phyloP scores from a whole-genome alignment of 176 grass and related monocot species.

The Neostapfia colusana region DNA sequence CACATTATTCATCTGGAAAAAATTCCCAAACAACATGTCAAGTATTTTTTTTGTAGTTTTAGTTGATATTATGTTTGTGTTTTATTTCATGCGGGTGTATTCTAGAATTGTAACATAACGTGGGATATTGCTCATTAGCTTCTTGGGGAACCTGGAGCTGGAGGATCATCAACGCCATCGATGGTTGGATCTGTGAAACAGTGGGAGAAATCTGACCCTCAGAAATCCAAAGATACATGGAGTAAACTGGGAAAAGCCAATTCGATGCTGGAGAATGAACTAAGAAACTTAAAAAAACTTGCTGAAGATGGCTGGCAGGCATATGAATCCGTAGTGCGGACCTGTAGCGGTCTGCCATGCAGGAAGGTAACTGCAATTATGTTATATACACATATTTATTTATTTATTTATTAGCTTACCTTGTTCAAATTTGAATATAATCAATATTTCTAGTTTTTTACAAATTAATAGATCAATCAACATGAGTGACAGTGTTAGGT shows the following conservation, averaged over 20 bases:
- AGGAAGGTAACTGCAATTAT: conserved; percentile 54
- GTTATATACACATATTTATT: conserved; percentile 5
- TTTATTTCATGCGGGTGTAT: neutral
- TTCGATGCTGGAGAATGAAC: conserved; percentile 63
- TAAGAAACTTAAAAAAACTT: conserved; percentile 67
- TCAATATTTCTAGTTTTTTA: neutral
- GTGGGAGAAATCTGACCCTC: conserved; percentile 81
- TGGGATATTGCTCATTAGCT: conserved; percentile 53
- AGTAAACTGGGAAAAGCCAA: conserved; percentile 66
- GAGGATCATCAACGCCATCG: conserved; percentile 94
- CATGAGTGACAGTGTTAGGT: neutral
- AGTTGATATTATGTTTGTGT: conserved; percentile 16
- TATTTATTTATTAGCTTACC: conserved; percentile 9
- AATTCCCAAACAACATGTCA: neutral
- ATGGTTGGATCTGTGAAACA: conserved; percentile 90
- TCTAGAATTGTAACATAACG: conserved; percentile 25
- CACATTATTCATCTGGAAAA: neutral
- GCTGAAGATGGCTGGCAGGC: conserved; percentile 54
- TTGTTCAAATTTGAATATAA: conserved; percentile 22
- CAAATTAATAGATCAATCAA: conserved; percentile 20
- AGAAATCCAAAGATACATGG: conserved; percentile 80
- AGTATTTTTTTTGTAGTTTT: neutral
- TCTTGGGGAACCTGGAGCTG: conserved; percentile 86
- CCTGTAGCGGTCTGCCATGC: conserved; percentile 54
- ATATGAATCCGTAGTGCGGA: conserved; percentile 53